Evolutionary conservation across 305 asterid species (phyloP), one percentile per base, ranked within the genome.

Genomic region (Salvia sclarea): DNA sequence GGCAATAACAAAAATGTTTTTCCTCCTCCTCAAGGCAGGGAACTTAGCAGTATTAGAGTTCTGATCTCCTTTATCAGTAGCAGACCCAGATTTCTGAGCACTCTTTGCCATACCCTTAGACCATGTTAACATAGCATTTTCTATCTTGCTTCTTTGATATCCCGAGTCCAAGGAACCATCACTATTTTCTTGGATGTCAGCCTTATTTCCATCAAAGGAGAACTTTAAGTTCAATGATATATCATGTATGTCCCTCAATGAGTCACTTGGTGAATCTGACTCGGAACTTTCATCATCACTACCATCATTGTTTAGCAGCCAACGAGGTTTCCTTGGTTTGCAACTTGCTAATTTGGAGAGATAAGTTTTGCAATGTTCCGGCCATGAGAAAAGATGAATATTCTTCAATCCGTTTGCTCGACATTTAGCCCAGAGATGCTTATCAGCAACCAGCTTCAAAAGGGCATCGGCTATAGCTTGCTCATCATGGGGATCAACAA

Each of bases 311-410:
- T 63, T 83, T 69, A 82, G 81, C 75, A 87, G 77, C 96, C 97
- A 91, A 57, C 96, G 80, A 57, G 96, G 97, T 49, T 85, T 95
- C 86, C 97, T 89, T 20, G 96, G 96, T 81, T 89, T 89, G 84
- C 97, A 91, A 74, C 84, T 77, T 48, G 95, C 93, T 31, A 91
- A 82, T 80, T 82, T 85, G 43, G 91, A 82, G 61, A 91, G 86
- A 76, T 91, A 91, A 68, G 86, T 79, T 80, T 70, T 91, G 62
- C 97, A 91, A 76, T 91, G 97, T 73, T 91, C 97, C 7, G 97
- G 92, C 96, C 97, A 91, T 18, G 97, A 91, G 70, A 89, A 91
- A 31, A 91, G 95, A 76, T 87, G 96, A 67, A 91, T 87, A 76
- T 89, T 91, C 81, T 85, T 91, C 75, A 89, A 74, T 48, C 97